Evolutionary conservation across 805 yeast species (phyloP).

Genomic region (Wickerhamomyces chambardii): DNA sequence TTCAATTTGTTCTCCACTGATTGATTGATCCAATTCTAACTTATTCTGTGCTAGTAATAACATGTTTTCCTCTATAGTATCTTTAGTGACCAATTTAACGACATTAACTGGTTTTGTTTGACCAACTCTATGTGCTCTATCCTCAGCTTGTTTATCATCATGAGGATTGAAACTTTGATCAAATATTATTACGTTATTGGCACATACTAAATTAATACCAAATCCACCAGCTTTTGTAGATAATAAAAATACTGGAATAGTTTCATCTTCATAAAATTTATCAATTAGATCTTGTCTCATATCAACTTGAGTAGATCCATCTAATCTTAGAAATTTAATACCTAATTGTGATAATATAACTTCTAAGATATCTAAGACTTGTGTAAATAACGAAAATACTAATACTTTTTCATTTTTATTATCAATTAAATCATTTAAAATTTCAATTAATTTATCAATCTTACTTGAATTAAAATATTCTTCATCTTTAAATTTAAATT

Average conservation of each 20-base stretch:
- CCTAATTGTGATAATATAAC: constrained; percentile 52
- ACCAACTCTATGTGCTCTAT: constrained; percentile 96
- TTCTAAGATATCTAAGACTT: constrained; percentile 83
- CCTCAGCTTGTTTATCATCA: constrained; percentile 98
- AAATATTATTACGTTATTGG: constrained; percentile 83
- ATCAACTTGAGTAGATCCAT: constrained; percentile 92
- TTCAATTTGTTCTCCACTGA: constrained; percentile 21
- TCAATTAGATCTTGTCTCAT: constrained; percentile 89
- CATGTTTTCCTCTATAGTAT: constrained; percentile 87
- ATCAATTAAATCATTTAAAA: constrained; percentile 48
- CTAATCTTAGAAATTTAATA: constrained; percentile 74
- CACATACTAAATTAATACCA: constrained; percentile 94
- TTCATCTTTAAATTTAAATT: constrained; percentile 42
- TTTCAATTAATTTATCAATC: constrained; percentile 41
- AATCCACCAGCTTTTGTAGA: constrained; percentile 99
- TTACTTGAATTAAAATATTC: constrained; percentile 72
- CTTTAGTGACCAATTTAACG: constrained; percentile 58
- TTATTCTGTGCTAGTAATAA: constrained; percentile 82
- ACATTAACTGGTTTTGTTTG: constrained; percentile 82
- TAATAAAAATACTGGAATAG: constrained; percentile 77
- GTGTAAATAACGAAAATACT: constrained; percentile 88
- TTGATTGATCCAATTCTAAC: constrained; percentile 61
- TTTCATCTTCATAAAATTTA: constrained; percentile 70
- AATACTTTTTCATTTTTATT: constrained; percentile 54
- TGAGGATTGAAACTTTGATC: constrained; percentile 97